Base-by-base conservation (phyloP, 306 rosid species). In the Chamaecrista fasciculata region DNA sequence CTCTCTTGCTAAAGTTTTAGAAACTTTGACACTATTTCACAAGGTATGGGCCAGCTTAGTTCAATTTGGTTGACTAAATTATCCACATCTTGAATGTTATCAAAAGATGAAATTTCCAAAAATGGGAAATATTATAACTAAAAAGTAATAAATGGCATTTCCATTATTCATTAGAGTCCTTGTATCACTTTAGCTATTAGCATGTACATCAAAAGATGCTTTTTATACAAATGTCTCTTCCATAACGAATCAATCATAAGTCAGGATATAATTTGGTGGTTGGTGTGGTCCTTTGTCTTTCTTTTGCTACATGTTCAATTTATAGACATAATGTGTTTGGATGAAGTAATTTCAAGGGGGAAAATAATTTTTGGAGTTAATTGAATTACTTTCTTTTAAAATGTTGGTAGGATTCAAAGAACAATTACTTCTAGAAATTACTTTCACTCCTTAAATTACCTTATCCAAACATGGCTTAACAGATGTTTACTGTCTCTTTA, bases 201-300 rank as follows among this genome's bases (percentile, higher is more conserved):
- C 68, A 57, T 18, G 82, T 47, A 26, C 15, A 25, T 15, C 55
- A 48, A 46, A 43, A 20, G 19, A 58, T 65, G 53, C 15, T 20
- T 11, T 69, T 12, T 19, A 40, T 25, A 65, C 29, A 46, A 69
- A 3, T 12, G 0, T 46, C 42, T 12, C 60, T 26, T 20, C 57
- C 42, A 36, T 25, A 33, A 25, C 42, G 46, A 25, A 63, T 16
- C 28, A 24, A 9, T 11, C 52, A 42, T 11, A n/a, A n/a, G n/a
- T n/a, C n/a, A n/a, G n/a, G 37, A 21, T 26, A 43, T 56, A 66
- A 66, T 44, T 28, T 66, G 10, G 29, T 40, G 21, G 47, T 55
- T 20, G 31, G 23, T 0, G 37, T 9, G 23, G 68, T 8, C 21
- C 68, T 15, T 26, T 25, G 25, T 59, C 25, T 58, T 70, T 31